These are phyloP conservation scores for Penicillium simplicissimum DNA, from an alignment of 495 filamentous ascomycete species.

Conservation along the genomic window DNA sequence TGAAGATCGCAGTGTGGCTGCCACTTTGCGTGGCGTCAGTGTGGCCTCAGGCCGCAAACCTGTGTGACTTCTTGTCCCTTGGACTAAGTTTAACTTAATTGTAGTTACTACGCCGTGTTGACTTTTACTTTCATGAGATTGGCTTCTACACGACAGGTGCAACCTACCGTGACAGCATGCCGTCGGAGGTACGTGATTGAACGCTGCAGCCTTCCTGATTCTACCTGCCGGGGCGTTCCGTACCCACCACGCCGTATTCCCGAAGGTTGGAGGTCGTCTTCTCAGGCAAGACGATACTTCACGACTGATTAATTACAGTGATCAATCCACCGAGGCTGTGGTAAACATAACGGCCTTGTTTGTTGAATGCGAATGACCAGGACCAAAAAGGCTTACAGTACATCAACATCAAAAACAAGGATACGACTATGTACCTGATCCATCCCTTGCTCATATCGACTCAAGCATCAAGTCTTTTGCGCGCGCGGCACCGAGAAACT, in stretches of 20 bases:
- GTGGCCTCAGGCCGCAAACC: not conserved
- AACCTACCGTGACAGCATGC: not conserved
- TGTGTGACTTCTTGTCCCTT: not conserved
- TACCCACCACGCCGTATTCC: slow-evolving; percentile 7
- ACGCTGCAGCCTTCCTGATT: not conserved
- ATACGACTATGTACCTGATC: slow-evolving; percentile 29
- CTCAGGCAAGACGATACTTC: not conserved
- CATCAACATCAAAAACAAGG: not conserved
- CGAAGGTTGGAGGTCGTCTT: slow-evolving; percentile 5
- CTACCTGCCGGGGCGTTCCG: slow-evolving; percentile 15
- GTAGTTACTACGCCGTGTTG: too few species aligned
- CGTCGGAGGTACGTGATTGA: not conserved
- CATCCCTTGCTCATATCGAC: slow-evolving; percentile 29
- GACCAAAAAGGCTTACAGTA: too few species aligned
- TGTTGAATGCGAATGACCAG: not conserved
- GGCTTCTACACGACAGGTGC: too few species aligned
- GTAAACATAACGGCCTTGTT: not conserved
- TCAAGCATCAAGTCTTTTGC: slow-evolving; percentile 9
- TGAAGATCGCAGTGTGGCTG: slow-evolving; percentile 7
- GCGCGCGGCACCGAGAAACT: slow-evolving; percentile 11
- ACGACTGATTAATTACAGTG: not conserved
- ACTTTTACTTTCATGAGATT: too few species aligned
- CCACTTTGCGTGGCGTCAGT: not conserved
- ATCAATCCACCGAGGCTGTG: not conserved
- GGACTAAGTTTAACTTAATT: too few species aligned